Percentiles rank a stretch among this genome's conserved stretches.
Evolutionary conservation across 1,139 yeast genomes (phyloP).

Genomic region (Yamadazyma membranifaciens): DNA sequence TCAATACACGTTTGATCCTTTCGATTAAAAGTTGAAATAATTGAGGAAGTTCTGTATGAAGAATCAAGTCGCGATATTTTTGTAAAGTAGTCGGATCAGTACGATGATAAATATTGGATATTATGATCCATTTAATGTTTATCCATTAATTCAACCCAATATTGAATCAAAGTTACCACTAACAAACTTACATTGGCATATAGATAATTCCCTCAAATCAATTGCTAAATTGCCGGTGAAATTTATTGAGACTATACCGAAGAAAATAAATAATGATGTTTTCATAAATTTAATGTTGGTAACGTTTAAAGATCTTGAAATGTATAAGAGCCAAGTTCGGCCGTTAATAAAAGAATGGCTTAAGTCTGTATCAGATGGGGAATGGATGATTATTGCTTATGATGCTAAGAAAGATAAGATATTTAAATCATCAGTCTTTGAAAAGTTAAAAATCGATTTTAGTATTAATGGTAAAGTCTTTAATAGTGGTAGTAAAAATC

Average conservation of each 20-base stretch:
- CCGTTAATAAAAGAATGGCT: slow-evolving; percentile 86
- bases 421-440: slow-evolving; percentile 56
- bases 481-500: slow-evolving; percentile 8
- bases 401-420: slow-evolving; percentile 49
- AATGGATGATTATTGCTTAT: slow-evolving; percentile 65
- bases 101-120: slow-evolving; percentile 47
- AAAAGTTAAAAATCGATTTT: slow-evolving; percentile 69
- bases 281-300: slow-evolving; percentile 71
- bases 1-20: too few relatives aligned
- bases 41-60: too few relatives aligned
- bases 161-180: slow-evolving; percentile 59
- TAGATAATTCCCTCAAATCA: slow-evolving; percentile 61
- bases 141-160: slow-evolving; percentile 51
- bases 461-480: slow-evolving; percentile 45
- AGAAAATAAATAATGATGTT: slow-evolving; percentile 32
- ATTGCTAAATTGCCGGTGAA: slow-evolving; percentile 61
- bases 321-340: slow-evolving; percentile 74
- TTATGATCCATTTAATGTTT: slow-evolving; percentile 82
- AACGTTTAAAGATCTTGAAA: slow-evolving; percentile 63
- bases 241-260: slow-evolving; percentile 62
- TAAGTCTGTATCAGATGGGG: slow-evolving; percentile 45
- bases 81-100: background rate
- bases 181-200: slow-evolving; percentile 78
- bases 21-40: too few relatives aligned
- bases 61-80: background rate